These are phyloP conservation scores for Haematococcus lacustris DNA, from an alignment of 139 green algal genomes.

Conservation along the genomic window DNA sequence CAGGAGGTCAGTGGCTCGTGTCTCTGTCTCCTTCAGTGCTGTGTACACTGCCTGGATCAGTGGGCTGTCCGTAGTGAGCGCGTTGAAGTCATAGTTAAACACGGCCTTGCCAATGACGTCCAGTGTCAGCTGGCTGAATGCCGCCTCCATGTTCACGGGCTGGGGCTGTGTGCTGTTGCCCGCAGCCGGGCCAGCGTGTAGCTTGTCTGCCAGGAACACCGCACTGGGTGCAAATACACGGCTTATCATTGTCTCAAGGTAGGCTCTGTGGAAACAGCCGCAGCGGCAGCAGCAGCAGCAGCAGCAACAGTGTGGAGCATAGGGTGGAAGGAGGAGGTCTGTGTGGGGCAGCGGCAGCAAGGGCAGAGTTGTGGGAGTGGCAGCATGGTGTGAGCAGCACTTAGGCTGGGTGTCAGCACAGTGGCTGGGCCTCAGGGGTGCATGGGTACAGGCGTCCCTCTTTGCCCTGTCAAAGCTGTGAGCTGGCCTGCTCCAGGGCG, in stretches of 20 bases:
- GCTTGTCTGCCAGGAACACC: slow-evolving; percentile 68
- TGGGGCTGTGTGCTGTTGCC: slow-evolving; percentile 14
- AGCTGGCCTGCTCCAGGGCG: too few relatives aligned
- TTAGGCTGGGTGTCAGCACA: too few relatives aligned
- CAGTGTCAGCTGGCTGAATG: slow-evolving; percentile 91
- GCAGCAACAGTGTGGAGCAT: too few relatives aligned
- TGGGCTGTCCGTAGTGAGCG: slow-evolving; percentile 70
- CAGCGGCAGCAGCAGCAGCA: too few relatives aligned
- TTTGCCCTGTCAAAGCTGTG: too few relatives aligned
- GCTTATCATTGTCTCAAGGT: slow-evolving; percentile 89
- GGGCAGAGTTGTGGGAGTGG: too few relatives aligned
- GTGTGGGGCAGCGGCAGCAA: too few relatives aligned
- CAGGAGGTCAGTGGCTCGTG: slow-evolving; percentile 89
- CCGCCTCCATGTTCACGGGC: slow-evolving; percentile 90
- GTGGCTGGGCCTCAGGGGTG: too few relatives aligned
- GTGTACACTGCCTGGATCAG: slow-evolving; percentile 98
- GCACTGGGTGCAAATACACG: slow-evolving; percentile 73
- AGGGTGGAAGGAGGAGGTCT: too few relatives aligned
- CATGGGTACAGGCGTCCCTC: too few relatives aligned
- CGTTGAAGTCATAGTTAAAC: slow-evolving; percentile 99
- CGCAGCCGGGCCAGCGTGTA: slow-evolving; percentile 31
- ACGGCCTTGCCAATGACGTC: slow-evolving; percentile 93
- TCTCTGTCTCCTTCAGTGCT: slow-evolving; percentile 95
- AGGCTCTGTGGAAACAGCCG: slow-evolving; percentile 42
- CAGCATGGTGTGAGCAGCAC: too few relatives aligned